Conservation (phyloP, 225 moss, liverwort and hornwort genomes). For the Straminergon stramineum region DNA sequence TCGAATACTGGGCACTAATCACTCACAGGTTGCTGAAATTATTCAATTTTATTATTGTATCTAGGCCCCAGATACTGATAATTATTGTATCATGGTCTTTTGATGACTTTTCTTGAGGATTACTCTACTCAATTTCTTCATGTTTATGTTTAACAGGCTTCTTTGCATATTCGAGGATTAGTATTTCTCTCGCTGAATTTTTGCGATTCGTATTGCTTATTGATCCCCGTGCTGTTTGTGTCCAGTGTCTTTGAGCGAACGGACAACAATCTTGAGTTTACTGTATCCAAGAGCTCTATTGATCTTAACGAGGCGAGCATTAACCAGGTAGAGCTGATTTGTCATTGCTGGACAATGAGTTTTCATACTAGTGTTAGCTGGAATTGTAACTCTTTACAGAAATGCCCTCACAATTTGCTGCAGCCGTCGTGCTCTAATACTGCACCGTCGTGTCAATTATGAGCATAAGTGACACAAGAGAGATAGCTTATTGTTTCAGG, state of each 20-base stretch:
- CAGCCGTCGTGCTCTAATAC: neutral
- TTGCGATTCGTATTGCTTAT: neutral
- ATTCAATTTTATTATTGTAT: neutral
- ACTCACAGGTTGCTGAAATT: constrained; percentile 35
- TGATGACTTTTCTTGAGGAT: neutral
- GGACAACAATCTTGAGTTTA: constrained; percentile 7
- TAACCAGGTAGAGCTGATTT: constrained; percentile 26
- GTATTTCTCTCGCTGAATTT: neutral
- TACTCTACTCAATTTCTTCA: neutral
- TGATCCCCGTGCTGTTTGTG: neutral
- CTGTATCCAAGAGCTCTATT: constrained; percentile 17
- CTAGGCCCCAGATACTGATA: neutral
- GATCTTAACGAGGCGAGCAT: constrained; percentile 27
- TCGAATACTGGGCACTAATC: constrained; percentile 39
- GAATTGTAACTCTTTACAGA: neutral
- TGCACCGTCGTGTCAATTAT: neutral
- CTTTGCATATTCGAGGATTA: neutral
- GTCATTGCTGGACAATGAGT: neutral
- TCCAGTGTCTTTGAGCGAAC: constrained; percentile 27
- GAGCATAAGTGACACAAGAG: neutral
- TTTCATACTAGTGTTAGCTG: neutral
- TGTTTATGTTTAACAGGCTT: neutral
- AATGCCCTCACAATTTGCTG: neutral
- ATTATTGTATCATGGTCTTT: neutral
- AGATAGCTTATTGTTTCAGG: neutral